Conservation (phyloP, 2,329 filamentous ascomycete species). For the Pseudovirgaria hyperparasitica region DNA sequence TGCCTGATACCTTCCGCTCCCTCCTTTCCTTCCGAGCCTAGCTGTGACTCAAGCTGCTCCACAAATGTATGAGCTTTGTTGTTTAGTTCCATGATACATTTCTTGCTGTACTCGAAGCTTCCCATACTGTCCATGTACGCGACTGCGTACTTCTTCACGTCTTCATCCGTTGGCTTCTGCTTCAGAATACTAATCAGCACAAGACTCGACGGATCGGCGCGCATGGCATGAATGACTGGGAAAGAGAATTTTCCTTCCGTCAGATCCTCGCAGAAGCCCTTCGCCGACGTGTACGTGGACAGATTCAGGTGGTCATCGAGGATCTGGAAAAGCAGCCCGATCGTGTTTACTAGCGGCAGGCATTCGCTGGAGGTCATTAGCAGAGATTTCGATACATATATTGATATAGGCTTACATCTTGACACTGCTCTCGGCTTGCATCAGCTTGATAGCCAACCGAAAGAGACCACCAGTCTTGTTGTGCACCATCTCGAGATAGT, state of each 20-base stretch:
- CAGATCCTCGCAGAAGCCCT: conserved; percentile 88
- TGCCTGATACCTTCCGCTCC: conserved; percentile 25
- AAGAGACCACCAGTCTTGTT: conserved; percentile 88
- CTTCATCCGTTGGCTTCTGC: conserved; percentile 74
- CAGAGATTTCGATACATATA: conserved; percentile 2
- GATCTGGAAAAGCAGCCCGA: conserved; percentile 83
- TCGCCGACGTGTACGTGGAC: conserved; percentile 62
- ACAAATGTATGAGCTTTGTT: conserved; percentile 31
- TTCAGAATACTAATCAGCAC: conserved; percentile 86
- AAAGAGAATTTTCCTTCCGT: conserved; percentile 97
- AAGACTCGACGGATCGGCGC: conserved; percentile 57
- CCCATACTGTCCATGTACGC: conserved; percentile 82
- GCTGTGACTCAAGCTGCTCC: conserved; percentile 22
- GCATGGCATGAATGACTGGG: conserved; percentile 87
- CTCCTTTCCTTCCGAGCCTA: conserved; percentile 19
- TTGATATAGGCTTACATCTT: conserved; percentile 23
- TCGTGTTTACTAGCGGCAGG: conserved; percentile 70
- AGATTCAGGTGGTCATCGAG: conserved; percentile 92
- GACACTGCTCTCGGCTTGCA: conserved; percentile 59
- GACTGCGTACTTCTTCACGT: conserved; percentile 86
- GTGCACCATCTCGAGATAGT: conserved; percentile 88
- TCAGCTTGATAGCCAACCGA: conserved; percentile 71
- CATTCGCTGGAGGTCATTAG: conserved; percentile 43
- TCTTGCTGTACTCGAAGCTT: conserved; percentile 74
- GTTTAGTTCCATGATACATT: conserved; percentile 37